phyloP scores from a whole-genome alignment of 2,329 filamentous ascomycete genomes.

The Fusarium zealandicum region DNA sequence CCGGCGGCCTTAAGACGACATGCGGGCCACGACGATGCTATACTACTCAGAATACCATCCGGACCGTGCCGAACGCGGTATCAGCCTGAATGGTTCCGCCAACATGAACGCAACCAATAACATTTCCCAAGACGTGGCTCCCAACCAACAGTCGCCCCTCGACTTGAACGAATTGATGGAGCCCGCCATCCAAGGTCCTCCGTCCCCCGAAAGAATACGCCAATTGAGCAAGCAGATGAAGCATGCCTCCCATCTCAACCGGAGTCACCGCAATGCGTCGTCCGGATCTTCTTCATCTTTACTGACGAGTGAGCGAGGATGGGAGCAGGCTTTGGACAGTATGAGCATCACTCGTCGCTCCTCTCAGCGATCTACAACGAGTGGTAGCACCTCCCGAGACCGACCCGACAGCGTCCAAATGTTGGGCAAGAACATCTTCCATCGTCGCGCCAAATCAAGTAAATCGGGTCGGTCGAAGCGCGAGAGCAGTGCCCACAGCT shows the following conservation, averaged over 20 bases:
- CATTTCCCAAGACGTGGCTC: constrained; percentile 18
- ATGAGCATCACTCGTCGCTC: constrained; percentile 61
- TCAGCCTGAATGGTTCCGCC: constrained; percentile 24
- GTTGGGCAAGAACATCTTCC: constrained; percentile 67
- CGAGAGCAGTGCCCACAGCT: constrained; percentile 58
- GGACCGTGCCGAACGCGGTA: constrained; percentile 31
- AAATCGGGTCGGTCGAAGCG: constrained; percentile 49
- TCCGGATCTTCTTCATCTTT: constrained; percentile 65
- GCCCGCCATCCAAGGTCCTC: constrained; percentile 66
- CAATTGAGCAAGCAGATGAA: constrained; percentile 67
- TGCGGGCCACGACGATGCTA: constrained; percentile 40
- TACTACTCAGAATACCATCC: constrained; percentile 39
- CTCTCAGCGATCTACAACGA: constrained; percentile 62
- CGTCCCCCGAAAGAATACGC: constrained; percentile 66
- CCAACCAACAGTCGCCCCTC: constrained; percentile 28
- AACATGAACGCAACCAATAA: constrained; percentile 18
- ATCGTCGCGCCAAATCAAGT: constrained; percentile 58
- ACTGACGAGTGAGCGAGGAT: constrained; percentile 53
- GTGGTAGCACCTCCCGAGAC: constrained; percentile 60
- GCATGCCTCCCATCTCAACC: constrained; percentile 54
- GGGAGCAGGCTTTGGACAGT: constrained; percentile 59
- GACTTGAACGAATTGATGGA: constrained; percentile 57
- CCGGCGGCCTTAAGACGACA: constrained; percentile 33
- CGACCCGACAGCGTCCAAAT: constrained; percentile 66
- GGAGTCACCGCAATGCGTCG: constrained; percentile 52